phyloP scores from a whole-genome alignment of 2,329 filamentous ascomycete genomes.

The Clarireedia paspali region DNA sequence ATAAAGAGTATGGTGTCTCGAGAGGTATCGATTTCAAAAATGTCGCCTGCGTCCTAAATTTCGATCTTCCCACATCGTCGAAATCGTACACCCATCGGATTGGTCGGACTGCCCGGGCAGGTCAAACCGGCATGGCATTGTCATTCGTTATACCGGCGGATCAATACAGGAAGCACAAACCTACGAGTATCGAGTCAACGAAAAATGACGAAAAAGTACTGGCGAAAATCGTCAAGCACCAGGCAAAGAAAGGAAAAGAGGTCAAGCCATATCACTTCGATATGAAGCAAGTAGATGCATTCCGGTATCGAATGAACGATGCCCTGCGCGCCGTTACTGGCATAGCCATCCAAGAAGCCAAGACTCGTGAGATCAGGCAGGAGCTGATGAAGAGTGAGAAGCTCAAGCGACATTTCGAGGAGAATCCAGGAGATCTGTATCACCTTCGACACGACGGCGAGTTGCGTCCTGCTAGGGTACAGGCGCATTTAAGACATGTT shows the following conservation, averaged over 20 bases:
- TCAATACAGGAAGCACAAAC: constrained; percentile 80
- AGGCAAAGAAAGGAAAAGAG: constrained; percentile 70
- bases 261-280: constrained; percentile 91
- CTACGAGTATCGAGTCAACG: constrained; percentile 67
- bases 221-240: constrained; percentile 69
- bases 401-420: constrained; percentile 90
- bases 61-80: constrained; percentile 80
- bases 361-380: constrained; percentile 77
- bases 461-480: constrained; percentile 71
- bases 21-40: constrained; percentile 96
- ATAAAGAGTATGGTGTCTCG: constrained; percentile 91
- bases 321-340: constrained; percentile 84
- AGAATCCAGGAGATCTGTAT: constrained; percentile 83
- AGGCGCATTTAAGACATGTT: constrained; percentile 87
- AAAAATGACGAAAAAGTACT: constrained; percentile 82
- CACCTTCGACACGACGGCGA: constrained; percentile 89
- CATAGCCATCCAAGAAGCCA: constrained; percentile 81
- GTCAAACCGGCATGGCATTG: constrained; percentile 88
- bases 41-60: constrained; percentile 91
- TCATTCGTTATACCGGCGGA: constrained; percentile 85
- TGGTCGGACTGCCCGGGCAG: constrained; percentile 84
- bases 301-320: constrained; percentile 91
- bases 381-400: constrained; percentile 93
- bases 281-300: constrained; percentile 87
- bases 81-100: constrained; percentile 97